Base-by-base conservation (phyloP, 2,329 filamentous ascomycete genomes). In the Paracorniculantispora psalliotae region DNA sequence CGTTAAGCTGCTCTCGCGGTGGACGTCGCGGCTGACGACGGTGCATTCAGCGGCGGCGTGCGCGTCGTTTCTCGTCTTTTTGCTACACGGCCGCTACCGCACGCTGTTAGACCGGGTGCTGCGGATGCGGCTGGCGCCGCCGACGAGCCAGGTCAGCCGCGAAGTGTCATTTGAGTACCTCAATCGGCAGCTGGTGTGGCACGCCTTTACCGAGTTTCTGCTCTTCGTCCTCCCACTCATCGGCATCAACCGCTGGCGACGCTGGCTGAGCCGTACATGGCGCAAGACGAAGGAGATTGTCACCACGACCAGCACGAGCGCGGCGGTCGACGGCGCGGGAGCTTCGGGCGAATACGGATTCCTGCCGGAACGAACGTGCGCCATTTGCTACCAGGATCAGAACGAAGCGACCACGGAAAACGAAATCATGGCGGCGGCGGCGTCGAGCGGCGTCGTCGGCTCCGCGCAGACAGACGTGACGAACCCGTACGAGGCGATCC, bases 171-270 rank as follows among this genome's bases (percentile, higher is more conserved):
- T 99, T 70, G 94, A 99, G 75, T 97, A 97, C 68, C 84, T 97
- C 52, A 99, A 99, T 72, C 87, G 94, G 50, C 94, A 99, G 75
- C 85, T 99, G 12, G 94, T 99, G 39, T 99, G 94, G 94, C 94
- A 99, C 74, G 94, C 94, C n/a, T 96, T 99, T 68, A 99, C 94
- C 26, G 94, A 99, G 72, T 99, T 99, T 67, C 79, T 99, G n/a
- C 83, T 99, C 33, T 99, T 97, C 72, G 83, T 97, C 19, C 81
- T 99, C n/a, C 94, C 94, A 0, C 82, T 99, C n/a, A 90, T 99
- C 44, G 94, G 94, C 54, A 93, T 99, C 65, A 88, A 90, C 68
- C 85, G 92, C 64, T 99, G 94, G 94, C 85, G 91, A 60, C 83
- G 92, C 64, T 96, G 93, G 88, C 78, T 97, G n/a, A 81, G 84